Conservation (phyloP, 139 green algal genomes). For the Parachlorella kessleri region DNA sequence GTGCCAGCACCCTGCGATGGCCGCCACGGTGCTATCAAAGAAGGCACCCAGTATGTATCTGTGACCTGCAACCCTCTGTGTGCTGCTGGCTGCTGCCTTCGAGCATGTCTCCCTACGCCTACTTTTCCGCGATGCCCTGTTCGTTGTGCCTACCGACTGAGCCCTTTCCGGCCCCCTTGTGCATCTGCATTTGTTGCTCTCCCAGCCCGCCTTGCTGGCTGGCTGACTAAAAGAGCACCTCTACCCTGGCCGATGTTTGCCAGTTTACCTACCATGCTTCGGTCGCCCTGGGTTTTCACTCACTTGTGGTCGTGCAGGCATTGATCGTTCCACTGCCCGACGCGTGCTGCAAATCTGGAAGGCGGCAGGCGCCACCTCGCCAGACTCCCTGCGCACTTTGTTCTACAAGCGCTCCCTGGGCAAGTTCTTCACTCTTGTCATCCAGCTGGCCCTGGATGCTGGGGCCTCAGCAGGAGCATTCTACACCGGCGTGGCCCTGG, state of each 20-base stretch:
- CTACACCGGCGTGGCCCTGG: conserved; percentile 4
- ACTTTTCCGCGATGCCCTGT: too few species aligned
- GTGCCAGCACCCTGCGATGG: too few species aligned
- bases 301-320: background rate
- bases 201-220: too few species aligned
- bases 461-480: conserved; percentile 15
- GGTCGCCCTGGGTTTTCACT: background rate
- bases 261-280: background rate
- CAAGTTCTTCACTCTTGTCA: background rate
- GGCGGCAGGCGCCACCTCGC: conserved; percentile 18
- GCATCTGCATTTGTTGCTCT: too few species aligned
- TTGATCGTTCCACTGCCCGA: conserved; percentile 26
- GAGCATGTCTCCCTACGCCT: too few species aligned
- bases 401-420: conserved; percentile 15
- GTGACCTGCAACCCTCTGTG: too few species aligned
- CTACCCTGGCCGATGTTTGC: background rate
- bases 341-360: conserved; percentile 33
- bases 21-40: too few species aligned
- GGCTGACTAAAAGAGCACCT: background rate
- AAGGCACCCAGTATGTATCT: too few species aligned
- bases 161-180: too few species aligned
- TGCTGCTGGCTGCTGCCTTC: too few species aligned
- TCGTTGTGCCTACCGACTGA: too few species aligned
- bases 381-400: conserved; percentile 22
- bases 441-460: conserved; percentile 29